Evolutionary conservation across 768 basidiomycete genomes (phyloP).

Genomic region (Trametes villosa): DNA sequence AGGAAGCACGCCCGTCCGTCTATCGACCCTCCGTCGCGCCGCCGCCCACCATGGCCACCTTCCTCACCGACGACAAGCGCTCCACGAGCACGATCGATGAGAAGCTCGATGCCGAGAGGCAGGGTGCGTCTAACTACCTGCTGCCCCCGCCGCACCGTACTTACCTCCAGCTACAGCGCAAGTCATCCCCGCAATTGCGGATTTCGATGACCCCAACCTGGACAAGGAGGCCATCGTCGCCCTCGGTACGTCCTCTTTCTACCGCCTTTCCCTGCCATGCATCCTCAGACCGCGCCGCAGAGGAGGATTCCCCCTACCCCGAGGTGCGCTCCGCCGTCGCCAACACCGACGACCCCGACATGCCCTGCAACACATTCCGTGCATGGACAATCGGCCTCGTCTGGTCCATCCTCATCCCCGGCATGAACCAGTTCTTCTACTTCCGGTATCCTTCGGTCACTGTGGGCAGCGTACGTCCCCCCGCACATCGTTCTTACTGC

Average conservation of each 20-base stretch:
- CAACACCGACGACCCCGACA: constrained; percentile 50
- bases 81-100: constrained; percentile 26
- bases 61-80: constrained; percentile 19
- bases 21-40: constrained; percentile 12
- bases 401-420: constrained; percentile 65
- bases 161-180: background rate
- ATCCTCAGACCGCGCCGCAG: constrained; percentile 14
- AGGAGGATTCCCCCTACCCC: constrained; percentile 57
- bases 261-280: no score
- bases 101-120: constrained; percentile 30
- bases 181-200: constrained; percentile 23
- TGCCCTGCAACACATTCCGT: constrained; percentile 42
- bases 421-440: constrained; percentile 81
- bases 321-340: constrained; percentile 57
- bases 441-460: constrained; percentile 61
- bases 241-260: constrained; percentile 24
- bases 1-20: background rate
- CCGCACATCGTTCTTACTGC: background rate
- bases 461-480: constrained; percentile 32
- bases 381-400: constrained; percentile 43
- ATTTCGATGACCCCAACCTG: constrained; percentile 41
- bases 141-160: background rate
- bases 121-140: constrained; percentile 10
- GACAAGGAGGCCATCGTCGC: constrained; percentile 33
- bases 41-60: constrained; percentile 14